Evolutionary conservation across 139 green algal genomes (phyloP), one percentile per base, ranked within the genome.

Genomic region (Gonium pectorale): DNA sequence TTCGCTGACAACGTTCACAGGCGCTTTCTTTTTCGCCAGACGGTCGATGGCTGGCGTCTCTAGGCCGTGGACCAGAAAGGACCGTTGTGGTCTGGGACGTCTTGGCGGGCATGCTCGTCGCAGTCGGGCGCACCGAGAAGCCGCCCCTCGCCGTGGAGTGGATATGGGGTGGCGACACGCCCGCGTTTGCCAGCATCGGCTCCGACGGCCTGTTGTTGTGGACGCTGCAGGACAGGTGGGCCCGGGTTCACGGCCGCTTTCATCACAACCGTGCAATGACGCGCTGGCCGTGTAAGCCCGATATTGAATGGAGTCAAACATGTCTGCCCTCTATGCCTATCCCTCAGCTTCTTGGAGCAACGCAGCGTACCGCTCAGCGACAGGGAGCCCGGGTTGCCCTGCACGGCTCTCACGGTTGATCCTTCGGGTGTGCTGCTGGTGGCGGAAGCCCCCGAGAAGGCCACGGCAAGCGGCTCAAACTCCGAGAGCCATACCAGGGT

Each of bases 11-110:
- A 31, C n/a, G 27, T n/a, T 33, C 41, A 21, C 86, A 91, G 86
- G 67, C 87, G 29, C 27, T 95, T 31, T 64, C 22, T 52, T 95
- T 94, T 67, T 92, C 85, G 43, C 81, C 66, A 26, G 79, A 89
- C 51, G 86, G 81, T 41, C 59, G 75, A 21, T 88, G 81, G 72
- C 89, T 95, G 67, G 52, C 89, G 33, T 91, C 86, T 13, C 33
- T 92, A 1, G 86, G 89, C 1, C 43, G 64, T 19, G 49, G 83
- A 37, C 90, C 89, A 3, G 92, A 95, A 63, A 46, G 84, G 27
- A 79, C 72, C 31, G 66, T 95, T 24, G 88, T 88, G 8, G 80
- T 95, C 79, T 95, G 91, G 91, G 88, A 92, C 54, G 80, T 94
- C 3, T 49, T 54, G 0, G 67, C 66, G 46, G 84, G 71, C 2